Percentiles rank a stretch among this genome's conserved stretches.
Conservation (phyloP, 78 protist species). For the Speleostelium caveatum region DNA sequence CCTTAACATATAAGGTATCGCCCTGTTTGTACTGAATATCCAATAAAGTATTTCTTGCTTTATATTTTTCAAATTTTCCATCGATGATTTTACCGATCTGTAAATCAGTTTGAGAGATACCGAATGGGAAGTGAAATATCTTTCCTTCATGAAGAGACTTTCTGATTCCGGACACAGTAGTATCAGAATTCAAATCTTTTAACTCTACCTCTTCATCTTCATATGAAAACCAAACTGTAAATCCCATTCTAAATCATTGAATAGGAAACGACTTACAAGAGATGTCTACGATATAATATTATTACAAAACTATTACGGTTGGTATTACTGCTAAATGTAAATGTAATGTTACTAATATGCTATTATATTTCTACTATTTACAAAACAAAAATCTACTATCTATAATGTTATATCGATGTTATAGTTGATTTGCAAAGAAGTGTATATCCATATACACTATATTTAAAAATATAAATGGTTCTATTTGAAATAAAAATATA, state of each 20-base stretch:
- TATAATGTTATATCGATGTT: no score
- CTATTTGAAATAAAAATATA: no score
- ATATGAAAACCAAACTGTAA: constrained; percentile 69
- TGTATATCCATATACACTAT: no score
- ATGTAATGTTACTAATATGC: no score
- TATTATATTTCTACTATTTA: no score
- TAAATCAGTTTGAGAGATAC: constrained; percentile 71
- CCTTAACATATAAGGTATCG: constrained; percentile 60
- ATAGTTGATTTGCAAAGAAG: no score
- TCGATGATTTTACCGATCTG: constrained; percentile 41
- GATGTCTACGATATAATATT: no score
- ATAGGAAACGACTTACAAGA: no score
- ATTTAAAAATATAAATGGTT: no score
- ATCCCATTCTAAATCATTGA: constrained; percentile 21
- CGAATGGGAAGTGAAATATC: constrained; percentile 71
- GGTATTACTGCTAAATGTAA: no score
- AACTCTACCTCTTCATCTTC: constrained; percentile 78
- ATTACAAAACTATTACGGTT: no score
- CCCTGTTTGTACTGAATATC: constrained; percentile 74
- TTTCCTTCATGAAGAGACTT: constrained; percentile 68
- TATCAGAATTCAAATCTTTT: constrained; percentile 26
- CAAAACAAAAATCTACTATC: no score
- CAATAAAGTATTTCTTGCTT: constrained; percentile 58
- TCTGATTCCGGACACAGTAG: constrained; percentile 62
- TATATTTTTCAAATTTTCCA: constrained; percentile 63